A percentile compares a stretch with the other conserved stretches of the same genome.
Conservation (phyloP, 2,329 filamentous ascomycete genomes). For the Alternaria sp. region DNA sequence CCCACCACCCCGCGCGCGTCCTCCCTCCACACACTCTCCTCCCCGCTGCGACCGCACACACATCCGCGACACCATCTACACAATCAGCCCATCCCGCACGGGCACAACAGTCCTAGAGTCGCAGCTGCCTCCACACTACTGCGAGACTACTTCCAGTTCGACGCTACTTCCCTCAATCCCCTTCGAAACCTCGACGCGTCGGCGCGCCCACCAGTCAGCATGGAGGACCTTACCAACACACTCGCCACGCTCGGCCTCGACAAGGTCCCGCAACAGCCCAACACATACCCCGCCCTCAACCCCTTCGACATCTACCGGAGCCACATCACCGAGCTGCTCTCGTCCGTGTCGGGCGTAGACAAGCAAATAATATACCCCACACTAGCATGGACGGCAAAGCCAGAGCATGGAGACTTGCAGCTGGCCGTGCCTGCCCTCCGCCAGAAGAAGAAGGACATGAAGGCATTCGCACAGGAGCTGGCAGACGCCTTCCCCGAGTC, state of each 20-base stretch:
- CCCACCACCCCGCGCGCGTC: conserved; percentile 1
- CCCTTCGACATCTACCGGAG: conserved; percentile 80
- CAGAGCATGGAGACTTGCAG: conserved; percentile 84
- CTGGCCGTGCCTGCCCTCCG: conserved; percentile 81
- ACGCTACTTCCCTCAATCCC: conserved; percentile 24
- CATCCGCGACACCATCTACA: conserved; percentile 7
- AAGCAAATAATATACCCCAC: conserved; percentile 73
- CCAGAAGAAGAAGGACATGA: conserved; percentile 69
- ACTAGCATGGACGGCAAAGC: conserved; percentile 77
- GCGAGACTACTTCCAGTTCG: conserved; percentile 22
- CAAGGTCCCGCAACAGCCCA: conserved; percentile 48
- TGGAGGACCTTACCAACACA: conserved; percentile 48
- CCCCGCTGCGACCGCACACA: conserved; percentile 7
- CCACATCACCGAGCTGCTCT: conserved; percentile 73
- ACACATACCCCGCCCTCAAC: conserved; percentile 70
- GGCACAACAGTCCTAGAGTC: neutral
- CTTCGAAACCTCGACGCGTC: conserved; percentile 36
- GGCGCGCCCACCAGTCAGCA: conserved; percentile 26
- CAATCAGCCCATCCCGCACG: conserved; percentile 7
- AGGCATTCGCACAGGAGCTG: conserved; percentile 63
- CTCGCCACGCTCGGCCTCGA: conserved; percentile 48
- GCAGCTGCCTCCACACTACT: conserved; percentile 1
- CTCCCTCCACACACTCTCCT: conserved; percentile 4
- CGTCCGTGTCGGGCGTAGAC: conserved; percentile 73
- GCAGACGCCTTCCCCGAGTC: conserved; percentile 72